Conservation (phyloP, 768 basidiomycete species). For the Leccinum longicurvipes region DNA sequence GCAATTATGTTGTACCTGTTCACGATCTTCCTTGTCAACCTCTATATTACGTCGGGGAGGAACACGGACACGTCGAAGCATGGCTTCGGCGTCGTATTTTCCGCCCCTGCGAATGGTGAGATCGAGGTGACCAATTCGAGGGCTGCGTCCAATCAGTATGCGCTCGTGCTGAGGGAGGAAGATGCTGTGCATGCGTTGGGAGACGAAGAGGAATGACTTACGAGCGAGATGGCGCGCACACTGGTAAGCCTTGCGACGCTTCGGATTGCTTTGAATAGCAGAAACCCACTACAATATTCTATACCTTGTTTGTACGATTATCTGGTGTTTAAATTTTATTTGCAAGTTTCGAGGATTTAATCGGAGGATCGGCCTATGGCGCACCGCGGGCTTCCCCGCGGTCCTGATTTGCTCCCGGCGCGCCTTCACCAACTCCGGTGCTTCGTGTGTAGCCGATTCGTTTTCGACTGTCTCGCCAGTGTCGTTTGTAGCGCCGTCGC, state of each 20-base stretch:
- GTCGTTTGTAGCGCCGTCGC: too few species aligned
- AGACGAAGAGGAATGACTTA: conserved; percentile 43
- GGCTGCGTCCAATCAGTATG: conserved; percentile 55
- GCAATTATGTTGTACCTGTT: conserved; percentile 78
- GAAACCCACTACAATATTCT: not conserved
- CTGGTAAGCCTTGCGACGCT: not conserved
- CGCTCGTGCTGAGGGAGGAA: conserved; percentile 49
- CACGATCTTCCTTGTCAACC: conserved; percentile 64
- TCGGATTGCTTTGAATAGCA: not conserved
- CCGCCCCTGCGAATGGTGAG: conserved; percentile 24
- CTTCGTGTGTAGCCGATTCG: too few species aligned
- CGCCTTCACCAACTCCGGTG: too few species aligned
- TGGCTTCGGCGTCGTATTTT: conserved; percentile 15
- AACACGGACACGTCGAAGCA: conserved; percentile 38
- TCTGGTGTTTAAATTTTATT: not conserved
- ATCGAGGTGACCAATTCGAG: conserved; percentile 42
- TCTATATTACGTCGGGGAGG: conserved; percentile 64
- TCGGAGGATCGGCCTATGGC: too few species aligned
- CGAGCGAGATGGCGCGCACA: not conserved
- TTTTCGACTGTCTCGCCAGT: too few species aligned
- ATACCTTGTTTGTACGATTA: not conserved
- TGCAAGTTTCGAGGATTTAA: too few species aligned
- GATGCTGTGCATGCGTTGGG: conserved; percentile 43
- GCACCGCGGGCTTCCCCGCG: too few species aligned
- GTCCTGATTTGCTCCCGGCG: too few species aligned